Evolutionary conservation across 2,329 filamentous ascomycete genomes (phyloP), one percentile per base, ranked within the genome.

Genomic region (Cercospora citrullina): DNA sequence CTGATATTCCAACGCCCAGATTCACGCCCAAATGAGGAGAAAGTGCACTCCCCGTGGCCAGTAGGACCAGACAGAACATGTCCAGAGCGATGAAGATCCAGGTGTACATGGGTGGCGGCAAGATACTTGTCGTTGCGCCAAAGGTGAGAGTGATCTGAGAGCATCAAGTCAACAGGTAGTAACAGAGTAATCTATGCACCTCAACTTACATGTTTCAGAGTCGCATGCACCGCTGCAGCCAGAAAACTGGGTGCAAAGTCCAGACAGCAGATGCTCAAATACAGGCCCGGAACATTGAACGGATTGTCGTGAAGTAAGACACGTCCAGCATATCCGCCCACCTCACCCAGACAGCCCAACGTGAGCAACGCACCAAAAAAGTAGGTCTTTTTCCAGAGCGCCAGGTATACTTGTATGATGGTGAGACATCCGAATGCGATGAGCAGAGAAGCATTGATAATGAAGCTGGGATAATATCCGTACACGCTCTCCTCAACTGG

Each of bases 71-170:
- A 48, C 63, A 65, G 14, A 65, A 28, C 36, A 65, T 53, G 45
- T 65, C 63, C 30, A 65, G 33, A n/a, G n/a, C 57, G 26, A 65
- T 65, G 42, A 65, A 65, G 4, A 65, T 60, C 63, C 63, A 65
- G 14, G 63, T 65, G 18, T 65, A 65, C 63, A 65, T 65, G 12
- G 63, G 63, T 1, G 63, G 63, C 16, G 63, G 63, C 5, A 65
- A 12, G 26, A 65, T 65, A 28, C 55, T 60, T 1, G 63, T 65
- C 2, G 63, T 65, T 3, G 63, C 63, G 12, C 63, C 63, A 55
- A 65, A 65, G 1, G 63, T 65, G n/a, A 65, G 45, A 16, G 63
- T 60, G 30, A 65, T 65, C 60, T 62, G 39, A 28, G 1, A n/a
- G 5, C 16, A 28, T 0, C 18, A 16, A 12, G 55, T 58, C 28